Base-by-base conservation (phyloP, 225 moss, liverwort and hornwort species). In the Asterella californica region DNA sequence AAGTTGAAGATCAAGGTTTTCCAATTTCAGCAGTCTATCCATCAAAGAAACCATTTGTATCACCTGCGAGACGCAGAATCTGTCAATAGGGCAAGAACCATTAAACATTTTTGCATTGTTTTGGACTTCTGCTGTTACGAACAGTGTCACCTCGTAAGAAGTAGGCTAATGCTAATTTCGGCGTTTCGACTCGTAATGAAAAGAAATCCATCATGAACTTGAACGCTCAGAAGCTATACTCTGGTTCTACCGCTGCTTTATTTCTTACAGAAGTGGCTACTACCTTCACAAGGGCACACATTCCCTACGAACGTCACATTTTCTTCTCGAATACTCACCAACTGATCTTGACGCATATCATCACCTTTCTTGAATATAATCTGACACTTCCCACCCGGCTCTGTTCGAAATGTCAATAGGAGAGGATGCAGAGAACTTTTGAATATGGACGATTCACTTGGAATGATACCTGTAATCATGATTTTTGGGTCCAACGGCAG, bases 41-140 rank as follows among this genome's bases (percentile, higher is more conserved):
- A 96, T 96, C 77, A 96, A 83, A 17, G 92, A 94, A 34, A 96
- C 88, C 94, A 96, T 94, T 86, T 96, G 96, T 74, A 96, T 89
- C 0, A 96, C 93, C 96, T 96, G 92, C 79, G 72, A 81, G 50
- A 83, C 29, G 66, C 74, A 17, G 32, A 71, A n/a, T 10, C 0
- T 48, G 46, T 47, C 6, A 69, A 69, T 6, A 38, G 6, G 68
- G n/a, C 27, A 61, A 61, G 61, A 61, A n/a, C n/a, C n/a, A n/a
- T n/a, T n/a, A n/a, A n/a, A n/a, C n/a, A n/a, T n/a, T n/a, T n/a
- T n/a, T n/a, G n/a, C n/a, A n/a, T n/a, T n/a, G n/a, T n/a, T n/a
- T n/a, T n/a, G n/a, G n/a, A n/a, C n/a, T n/a, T n/a, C n/a, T n/a
- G n/a, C n/a, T n/a, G n/a, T n/a, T n/a, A n/a, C n/a, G n/a, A n/a